Evolutionary conservation across 768 basidiomycete species (phyloP).

Genomic region (Collybiopsis confluens): DNA sequence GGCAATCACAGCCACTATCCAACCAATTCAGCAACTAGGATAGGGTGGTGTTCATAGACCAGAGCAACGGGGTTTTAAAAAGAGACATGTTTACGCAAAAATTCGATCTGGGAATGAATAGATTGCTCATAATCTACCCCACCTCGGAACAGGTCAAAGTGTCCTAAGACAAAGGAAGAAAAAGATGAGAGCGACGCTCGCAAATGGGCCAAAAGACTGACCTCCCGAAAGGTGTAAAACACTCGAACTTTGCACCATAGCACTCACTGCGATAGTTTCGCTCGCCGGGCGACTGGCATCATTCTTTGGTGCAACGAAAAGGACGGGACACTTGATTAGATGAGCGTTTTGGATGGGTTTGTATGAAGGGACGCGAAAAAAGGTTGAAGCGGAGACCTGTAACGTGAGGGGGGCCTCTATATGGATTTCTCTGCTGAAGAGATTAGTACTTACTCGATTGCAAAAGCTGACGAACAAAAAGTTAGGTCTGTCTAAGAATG

Average conservation of each 20-base stretch:
- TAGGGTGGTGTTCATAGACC: too few species aligned
- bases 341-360: conserved; percentile 11
- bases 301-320: conserved; percentile 14
- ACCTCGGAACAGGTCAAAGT: conserved; percentile 16
- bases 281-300: conserved; percentile 15
- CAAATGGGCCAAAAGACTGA: neutral
- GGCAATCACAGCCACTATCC: too few species aligned
- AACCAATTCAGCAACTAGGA: too few species aligned
- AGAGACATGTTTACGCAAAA: neutral
- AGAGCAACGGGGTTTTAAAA: neutral
- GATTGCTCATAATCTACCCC: neutral
- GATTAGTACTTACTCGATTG: neutral
- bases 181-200: neutral
- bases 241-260: conserved; percentile 10
- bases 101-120: neutral
- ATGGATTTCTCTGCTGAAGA: too few species aligned
- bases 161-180: conserved; percentile 7
- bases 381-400: conserved; percentile 12
- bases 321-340: conserved; percentile 16
- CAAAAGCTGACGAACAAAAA: neutral
- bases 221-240: conserved; percentile 15
- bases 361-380: conserved; percentile 13
- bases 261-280: conserved; percentile 8
- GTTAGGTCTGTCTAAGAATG: neutral
- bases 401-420: conserved; percentile 13